A percentile compares a stretch with the other conserved stretches of the same genome.
Evolutionary conservation across 352 stramenopile genomes (phyloP).

Genomic region (Phytopythium oedochilum): DNA sequence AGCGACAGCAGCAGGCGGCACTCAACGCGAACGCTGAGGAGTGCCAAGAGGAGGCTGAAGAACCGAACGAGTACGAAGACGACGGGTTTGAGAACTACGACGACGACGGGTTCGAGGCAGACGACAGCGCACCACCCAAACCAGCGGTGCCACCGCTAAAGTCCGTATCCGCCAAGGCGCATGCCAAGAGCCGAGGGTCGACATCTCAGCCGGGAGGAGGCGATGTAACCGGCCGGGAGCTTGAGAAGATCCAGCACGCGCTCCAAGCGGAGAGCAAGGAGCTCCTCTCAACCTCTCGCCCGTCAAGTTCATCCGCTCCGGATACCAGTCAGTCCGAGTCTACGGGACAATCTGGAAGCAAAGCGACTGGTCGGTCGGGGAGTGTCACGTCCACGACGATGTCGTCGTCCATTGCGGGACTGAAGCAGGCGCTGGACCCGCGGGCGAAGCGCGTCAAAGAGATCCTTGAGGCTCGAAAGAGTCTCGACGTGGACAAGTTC

Average conservation of each 20-base stretch:
- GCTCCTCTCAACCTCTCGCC: slow-evolving; percentile 21
- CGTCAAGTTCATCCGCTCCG: slow-evolving; percentile 12
- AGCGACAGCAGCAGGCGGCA: slow-evolving; percentile 41
- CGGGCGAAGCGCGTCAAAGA: slow-evolving; percentile 53
- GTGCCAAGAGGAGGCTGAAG: slow-evolving; percentile 50
- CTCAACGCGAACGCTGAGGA: slow-evolving; percentile 73
- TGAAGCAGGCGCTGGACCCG: slow-evolving; percentile 70
- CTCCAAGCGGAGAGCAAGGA: slow-evolving; percentile 60
- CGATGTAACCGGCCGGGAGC: slow-evolving; percentile 10
- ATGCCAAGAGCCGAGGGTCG: slow-evolving; percentile 12
- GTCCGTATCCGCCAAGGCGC: slow-evolving; percentile 8
- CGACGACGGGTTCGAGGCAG: slow-evolving; percentile 46
- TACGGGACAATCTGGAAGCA: background rate
- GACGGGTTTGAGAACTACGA: slow-evolving; percentile 66
- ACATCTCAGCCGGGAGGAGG: background rate
- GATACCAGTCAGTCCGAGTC: slow-evolving; percentile 4
- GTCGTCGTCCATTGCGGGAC: slow-evolving; percentile 59
- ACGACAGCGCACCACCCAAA: slow-evolving; percentile 23
- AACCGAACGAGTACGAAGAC: slow-evolving; percentile 49
- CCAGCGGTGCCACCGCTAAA: slow-evolving; percentile 10
- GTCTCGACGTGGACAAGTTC: slow-evolving; percentile 64
- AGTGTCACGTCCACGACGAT: slow-evolving; percentile 24
- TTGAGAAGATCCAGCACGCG: slow-evolving; percentile 62
- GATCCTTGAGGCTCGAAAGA: slow-evolving; percentile 49
- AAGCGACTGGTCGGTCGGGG: slow-evolving; percentile 5